Evolutionary conservation across 345 rosid genomes (phyloP), one percentile per base, ranked within the genome.

Genomic region (Erodium maritimum): DNA sequence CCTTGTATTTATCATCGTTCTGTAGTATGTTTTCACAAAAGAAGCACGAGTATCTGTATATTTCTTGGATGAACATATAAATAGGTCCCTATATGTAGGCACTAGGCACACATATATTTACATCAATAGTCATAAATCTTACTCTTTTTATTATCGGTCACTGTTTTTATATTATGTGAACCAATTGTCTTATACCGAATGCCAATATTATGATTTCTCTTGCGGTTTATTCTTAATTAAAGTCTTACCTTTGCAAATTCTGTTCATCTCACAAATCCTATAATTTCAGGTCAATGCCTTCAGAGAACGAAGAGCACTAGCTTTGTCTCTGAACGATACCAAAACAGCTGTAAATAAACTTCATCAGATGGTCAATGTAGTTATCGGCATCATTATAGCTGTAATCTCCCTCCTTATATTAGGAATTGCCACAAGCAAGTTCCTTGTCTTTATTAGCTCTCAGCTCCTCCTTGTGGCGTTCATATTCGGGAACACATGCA

Each of bases 311-410:
- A 82, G 79, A 72, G 99, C 99, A 34, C 96, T 93, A 46, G 87
- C 99, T n/a, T 48, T 93, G 68, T 86, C 98, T 2, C 68, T 91
- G 51, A 88, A 91, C 42, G 96, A 88, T 60, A 88, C 99, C 23
- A 88, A 91, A 64, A 91, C 98, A 45, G 98, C 96, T 0, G 95
- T 93, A 61, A 82, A 83, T 79, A 87, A 79, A 69, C 96, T 93
- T 25, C 95, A 87, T 69, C 80, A 75, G 0, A 76, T 93, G 80
- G 77, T 85, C 3, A 85, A 93, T 61, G 57, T 66, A 14, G 19
- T 83, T 21, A 86, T 77, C n/a, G 72, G 62, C 21, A 62, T 65
- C 52, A 63, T 80, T 50, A 82, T 82, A 46, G 2, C 65, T 0
- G 77, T 85, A 21, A 85, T 89, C 72, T 89, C 81, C 79, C 87